phyloP scores from a whole-genome alignment of 345 rosid species.

The Eucalyptus sp. region DNA sequence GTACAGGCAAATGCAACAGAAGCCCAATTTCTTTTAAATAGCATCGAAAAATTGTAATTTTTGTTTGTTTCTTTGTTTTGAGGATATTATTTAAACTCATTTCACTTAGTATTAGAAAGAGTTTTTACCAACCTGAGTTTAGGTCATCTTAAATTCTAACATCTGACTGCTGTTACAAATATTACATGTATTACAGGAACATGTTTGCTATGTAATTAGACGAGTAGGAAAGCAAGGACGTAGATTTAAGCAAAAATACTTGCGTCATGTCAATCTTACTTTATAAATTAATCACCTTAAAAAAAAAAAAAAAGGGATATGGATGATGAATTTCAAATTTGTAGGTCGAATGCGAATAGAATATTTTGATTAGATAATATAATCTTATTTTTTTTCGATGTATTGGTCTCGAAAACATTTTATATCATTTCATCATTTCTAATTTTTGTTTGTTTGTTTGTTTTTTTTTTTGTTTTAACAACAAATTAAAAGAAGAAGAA shows the following conservation, averaged over 20 bases:
- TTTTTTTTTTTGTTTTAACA: neutral
- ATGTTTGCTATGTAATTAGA: neutral
- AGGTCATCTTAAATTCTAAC: neutral
- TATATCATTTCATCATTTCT: neutral
- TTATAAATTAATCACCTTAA: neutral
- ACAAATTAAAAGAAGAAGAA: neutral
- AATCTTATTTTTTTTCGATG: neutral
- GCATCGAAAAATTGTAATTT: neutral
- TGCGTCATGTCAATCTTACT: neutral
- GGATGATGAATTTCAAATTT: neutral
- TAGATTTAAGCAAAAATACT: neutral
- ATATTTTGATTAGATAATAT: fast-evolving
- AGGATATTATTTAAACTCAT: neutral
- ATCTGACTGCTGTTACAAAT: neutral
- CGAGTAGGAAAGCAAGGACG: neutral
- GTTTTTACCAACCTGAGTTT: neutral
- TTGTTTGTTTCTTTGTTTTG: neutral
- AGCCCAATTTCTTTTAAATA: neutral
- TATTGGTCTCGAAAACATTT: neutral
- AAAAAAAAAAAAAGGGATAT: neutral
- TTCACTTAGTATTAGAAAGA: neutral
- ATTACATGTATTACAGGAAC: neutral
- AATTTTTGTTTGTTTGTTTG: neutral
- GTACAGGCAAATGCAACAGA: neutral
- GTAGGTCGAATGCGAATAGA: fast-evolving